Evolutionary conservation across 164 flowering plant species (phyloP).

Genomic region (Sedum album): DNA sequence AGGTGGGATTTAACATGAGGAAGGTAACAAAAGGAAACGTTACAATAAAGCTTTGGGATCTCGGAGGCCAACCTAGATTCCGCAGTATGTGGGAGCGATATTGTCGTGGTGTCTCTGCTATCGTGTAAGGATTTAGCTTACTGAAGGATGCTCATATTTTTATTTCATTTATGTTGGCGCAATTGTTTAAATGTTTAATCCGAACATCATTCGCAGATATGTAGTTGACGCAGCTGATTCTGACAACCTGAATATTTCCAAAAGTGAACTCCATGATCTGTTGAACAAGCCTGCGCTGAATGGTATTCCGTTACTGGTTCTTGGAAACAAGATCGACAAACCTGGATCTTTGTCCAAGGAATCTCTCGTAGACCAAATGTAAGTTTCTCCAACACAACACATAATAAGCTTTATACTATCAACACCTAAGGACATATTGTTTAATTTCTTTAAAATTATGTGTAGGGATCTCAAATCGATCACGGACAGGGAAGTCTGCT

Average conservation of each 20-base stretch:
- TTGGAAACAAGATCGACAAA: conserved; percentile 90
- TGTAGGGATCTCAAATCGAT: too few relatives aligned
- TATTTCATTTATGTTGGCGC: too few relatives aligned
- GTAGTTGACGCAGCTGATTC: conserved; percentile 94
- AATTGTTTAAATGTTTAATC: too few relatives aligned
- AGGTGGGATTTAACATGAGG: conserved; percentile 96
- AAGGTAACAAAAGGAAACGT: conserved; percentile 96
- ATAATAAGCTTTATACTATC: too few relatives aligned
- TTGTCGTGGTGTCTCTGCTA: too few relatives aligned
- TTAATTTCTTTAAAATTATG: too few relatives aligned
- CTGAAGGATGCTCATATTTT: too few relatives aligned
- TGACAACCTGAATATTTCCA: conserved; percentile 68
- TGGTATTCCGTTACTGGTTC: conserved; percentile 73
- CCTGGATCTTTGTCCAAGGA: conserved; percentile 85
- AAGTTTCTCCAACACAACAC: too few relatives aligned
- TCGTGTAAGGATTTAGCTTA: too few relatives aligned
- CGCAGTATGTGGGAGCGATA: conserved; percentile 97
- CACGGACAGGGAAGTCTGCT: too few relatives aligned
- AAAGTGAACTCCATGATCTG: conserved; percentile 71
- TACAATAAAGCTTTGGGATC: conserved; percentile 94
- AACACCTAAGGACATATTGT: too few relatives aligned
- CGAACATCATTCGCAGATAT: conserved; percentile 41
- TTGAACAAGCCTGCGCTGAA: conserved; percentile 59
- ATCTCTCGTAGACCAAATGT: conserved; percentile 75
- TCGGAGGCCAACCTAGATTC: conserved; percentile 96